Percentiles rank a stretch among this genome's conserved stretches.
Conservation (phyloP, 2,329 filamentous ascomycete genomes). For the Ophiostoma sp. region DNA sequence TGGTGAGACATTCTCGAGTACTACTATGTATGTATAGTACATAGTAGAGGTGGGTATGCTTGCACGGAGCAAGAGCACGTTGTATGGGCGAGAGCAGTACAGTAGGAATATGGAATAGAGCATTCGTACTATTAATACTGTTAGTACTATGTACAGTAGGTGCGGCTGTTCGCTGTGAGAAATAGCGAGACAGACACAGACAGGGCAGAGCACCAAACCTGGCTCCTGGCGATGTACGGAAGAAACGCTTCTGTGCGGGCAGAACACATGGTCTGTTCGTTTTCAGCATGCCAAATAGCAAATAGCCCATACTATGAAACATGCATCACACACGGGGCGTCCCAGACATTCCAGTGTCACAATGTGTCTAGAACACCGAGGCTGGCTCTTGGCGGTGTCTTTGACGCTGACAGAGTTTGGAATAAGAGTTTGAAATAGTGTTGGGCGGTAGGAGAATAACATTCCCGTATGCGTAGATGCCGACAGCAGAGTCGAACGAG, state of each 20-base stretch:
- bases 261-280: constrained; percentile 9
- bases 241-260: not conserved
- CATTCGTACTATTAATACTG: not conserved
- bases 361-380: not conserved
- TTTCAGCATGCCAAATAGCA: not conserved
- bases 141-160: no score
- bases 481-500: not conserved
- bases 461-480: not conserved
- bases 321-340: constrained; percentile 6
- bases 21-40: no score
- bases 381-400: constrained; percentile 5
- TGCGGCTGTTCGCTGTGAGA: no score
- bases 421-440: not conserved
- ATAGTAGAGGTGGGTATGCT: not conserved
- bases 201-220: no score
- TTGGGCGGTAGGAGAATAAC: not conserved
- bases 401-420: not conserved
- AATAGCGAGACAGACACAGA: no score
- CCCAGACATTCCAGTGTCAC: not conserved
- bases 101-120: not conserved
- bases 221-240: not conserved
- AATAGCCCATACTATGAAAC: not conserved
- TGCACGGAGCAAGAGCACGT: not conserved
- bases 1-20: not conserved
- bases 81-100: not conserved